Evolutionary conservation across 2,329 filamentous ascomycete genomes (phyloP), one percentile per base, ranked within the genome.

Genomic region (Sclerotinia minor): DNA sequence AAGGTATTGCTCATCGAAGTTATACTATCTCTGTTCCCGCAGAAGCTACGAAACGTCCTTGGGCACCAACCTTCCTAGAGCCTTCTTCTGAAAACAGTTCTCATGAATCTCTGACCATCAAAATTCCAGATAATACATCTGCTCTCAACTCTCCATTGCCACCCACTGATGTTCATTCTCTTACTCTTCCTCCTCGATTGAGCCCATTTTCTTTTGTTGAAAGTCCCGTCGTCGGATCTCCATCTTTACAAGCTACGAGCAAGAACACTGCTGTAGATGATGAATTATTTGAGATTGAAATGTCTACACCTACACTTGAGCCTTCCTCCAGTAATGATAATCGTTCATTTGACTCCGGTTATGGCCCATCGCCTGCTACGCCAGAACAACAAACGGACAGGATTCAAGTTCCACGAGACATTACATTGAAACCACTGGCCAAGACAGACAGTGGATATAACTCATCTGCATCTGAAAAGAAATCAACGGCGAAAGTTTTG

Each of bases 381-480:
- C 29, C 61, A 52, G 24, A 68, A 49, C 24, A 60, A 32, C 9
- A 61, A 44, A 13, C 21, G 15, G 38, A 29, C 29, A 38, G 47
- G 24, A 29, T 64, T 5, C 68, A 69, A 57, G 66, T 68, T 17
- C 61, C 70, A 7, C 32, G 58, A 21, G 72, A 74, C 24, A 21
- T 64, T 17, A 32, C 54, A 21, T 65, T 69, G 17, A 82, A 80
- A 66, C 76, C 82, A 6, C 77, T 85, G n/a, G 81, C 82, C 44
- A 87, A 87, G 70, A 82, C 84, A 50, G 86, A 88, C 72, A 88
- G 85, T 35, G 85, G 85, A 21, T 89, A 88, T 72, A 85, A 85
- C 72, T 88, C 85, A 9, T 87, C 83, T 72, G 78, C 84, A 5
- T 88, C 86, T 17, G 74, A 72, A 57, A 73, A 61, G n/a, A 69